phyloP scores from a whole-genome alignment of 495 filamentous ascomycete species.

The Aspergillus ostianus region DNA sequence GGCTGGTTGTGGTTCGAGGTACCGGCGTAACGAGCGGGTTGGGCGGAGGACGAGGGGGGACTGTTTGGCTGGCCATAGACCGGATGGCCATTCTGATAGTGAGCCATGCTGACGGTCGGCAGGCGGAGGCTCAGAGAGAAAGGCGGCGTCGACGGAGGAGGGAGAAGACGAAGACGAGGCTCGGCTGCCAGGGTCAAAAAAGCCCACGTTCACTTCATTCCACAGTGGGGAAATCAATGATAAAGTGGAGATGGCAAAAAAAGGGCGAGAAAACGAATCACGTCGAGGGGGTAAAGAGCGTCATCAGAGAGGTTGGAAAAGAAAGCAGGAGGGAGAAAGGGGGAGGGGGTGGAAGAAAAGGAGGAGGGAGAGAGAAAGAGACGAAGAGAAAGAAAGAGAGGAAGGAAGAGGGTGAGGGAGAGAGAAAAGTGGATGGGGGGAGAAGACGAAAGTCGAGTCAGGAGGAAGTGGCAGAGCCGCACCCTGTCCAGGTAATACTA shows the following conservation, averaged over 20 bases:
- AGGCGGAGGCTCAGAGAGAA: conserved; percentile 2
- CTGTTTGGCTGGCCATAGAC: conserved; percentile 37
- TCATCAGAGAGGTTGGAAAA: conserved; percentile 1
- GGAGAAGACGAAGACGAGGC: conserved; percentile 5
- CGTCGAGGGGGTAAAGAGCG: neutral
- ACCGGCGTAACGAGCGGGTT: neutral
- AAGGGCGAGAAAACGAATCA: neutral
- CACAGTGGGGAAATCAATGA: neutral
- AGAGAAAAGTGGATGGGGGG: neutral
- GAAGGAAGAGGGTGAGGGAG: neutral
- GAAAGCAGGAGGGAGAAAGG: neutral
- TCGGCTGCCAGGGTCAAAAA: neutral
- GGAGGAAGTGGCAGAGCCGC: too few relatives aligned
- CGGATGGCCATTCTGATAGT: conserved; percentile 50
- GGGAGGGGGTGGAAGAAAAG: neutral
- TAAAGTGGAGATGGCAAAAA: neutral
- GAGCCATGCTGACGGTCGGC: conserved; percentile 36
- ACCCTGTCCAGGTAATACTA: too few relatives aligned
- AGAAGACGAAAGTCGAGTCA: neutral
- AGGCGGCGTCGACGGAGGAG: neutral
- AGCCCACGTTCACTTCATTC: neutral
- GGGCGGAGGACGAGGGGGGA: conserved; percentile 6
- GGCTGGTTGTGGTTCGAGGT: conserved; percentile 32
- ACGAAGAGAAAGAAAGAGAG: neutral
- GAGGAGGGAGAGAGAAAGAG: neutral